Percentiles rank a stretch among this genome's conserved stretches.
Evolutionary conservation across 257 asterid genomes (phyloP).

Genomic region (Nicotiana otophora): DNA sequence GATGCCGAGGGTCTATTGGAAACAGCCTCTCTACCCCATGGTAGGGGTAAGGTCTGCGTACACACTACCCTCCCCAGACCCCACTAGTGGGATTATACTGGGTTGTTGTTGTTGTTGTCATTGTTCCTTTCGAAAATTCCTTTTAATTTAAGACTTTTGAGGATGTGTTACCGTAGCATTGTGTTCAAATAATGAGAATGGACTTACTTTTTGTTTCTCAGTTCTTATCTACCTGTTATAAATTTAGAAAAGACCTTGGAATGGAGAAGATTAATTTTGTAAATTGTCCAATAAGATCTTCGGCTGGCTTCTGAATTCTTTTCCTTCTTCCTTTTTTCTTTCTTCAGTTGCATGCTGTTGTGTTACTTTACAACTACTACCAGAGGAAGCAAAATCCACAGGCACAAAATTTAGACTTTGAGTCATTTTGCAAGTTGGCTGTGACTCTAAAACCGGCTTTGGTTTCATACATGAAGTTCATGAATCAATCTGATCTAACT

Average conservation of each 20-base stretch:
- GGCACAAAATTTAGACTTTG: constrained; percentile 31
- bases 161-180: background rate
- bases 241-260: background rate
- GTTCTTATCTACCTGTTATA: background rate
- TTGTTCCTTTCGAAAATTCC: background rate
- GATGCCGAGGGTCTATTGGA: too few species aligned
- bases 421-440: constrained; percentile 46
- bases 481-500: background rate
- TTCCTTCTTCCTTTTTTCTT: background rate
- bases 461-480: constrained; percentile 36
- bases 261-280: background rate
- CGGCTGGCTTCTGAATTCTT: background rate
- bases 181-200: background rate
- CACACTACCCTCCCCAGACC: too few species aligned
- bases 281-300: background rate
- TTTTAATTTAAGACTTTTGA: background rate
- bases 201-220: background rate
- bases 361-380: constrained; percentile 77
- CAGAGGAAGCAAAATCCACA: constrained; percentile 47
- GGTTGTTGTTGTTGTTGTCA: too few species aligned
- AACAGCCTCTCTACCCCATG: too few species aligned
- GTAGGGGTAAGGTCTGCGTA: too few species aligned
- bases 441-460: constrained; percentile 33
- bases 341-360: constrained; percentile 71
- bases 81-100: too few species aligned